Conservation (phyloP, 345 rosid genomes). For the Hypericum perforatum region DNA sequence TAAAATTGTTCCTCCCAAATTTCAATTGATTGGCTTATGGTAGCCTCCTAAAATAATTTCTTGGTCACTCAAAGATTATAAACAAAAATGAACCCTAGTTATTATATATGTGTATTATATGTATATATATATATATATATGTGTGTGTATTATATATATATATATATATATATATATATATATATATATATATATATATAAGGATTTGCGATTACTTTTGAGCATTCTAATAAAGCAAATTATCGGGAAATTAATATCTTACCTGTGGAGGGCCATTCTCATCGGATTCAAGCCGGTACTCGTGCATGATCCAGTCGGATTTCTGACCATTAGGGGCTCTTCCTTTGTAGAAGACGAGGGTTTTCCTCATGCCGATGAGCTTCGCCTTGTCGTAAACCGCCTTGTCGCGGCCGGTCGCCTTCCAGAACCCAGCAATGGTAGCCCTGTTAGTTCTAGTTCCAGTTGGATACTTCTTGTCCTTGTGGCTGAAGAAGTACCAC, state of each 20-base stretch:
- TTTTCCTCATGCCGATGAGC: constrained; percentile 95
- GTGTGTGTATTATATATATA: too few species aligned
- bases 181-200: too few species aligned
- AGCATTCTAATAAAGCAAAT: too few species aligned
- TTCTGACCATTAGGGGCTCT: constrained; percentile 99
- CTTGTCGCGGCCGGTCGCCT: constrained; percentile 95
- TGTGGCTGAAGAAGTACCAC: constrained; percentile 99
- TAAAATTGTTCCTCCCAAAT: too few species aligned
- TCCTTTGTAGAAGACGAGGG: constrained; percentile 96
- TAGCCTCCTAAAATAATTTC: too few species aligned
- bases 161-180: too few species aligned
- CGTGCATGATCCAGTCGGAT: constrained; percentile 98
- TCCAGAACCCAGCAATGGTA: constrained; percentile 97
- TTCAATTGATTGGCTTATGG: too few species aligned
- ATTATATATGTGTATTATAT: too few species aligned
- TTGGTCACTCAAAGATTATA: too few species aligned
- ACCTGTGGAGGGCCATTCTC: constrained; percentile 97
- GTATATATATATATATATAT: too few species aligned
- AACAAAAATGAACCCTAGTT: too few species aligned
- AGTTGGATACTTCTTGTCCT: constrained; percentile 95
- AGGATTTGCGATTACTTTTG: too few species aligned
- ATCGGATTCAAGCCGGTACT: constrained; percentile 84
- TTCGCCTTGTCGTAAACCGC: constrained; percentile 76
- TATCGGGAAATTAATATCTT: constrained; percentile 6
- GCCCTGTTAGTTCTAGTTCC: constrained; percentile 97